Evolutionary conservation across 192 early-diverging fungal species (phyloP).

Genomic region (Backusella morwellensis): DNA sequence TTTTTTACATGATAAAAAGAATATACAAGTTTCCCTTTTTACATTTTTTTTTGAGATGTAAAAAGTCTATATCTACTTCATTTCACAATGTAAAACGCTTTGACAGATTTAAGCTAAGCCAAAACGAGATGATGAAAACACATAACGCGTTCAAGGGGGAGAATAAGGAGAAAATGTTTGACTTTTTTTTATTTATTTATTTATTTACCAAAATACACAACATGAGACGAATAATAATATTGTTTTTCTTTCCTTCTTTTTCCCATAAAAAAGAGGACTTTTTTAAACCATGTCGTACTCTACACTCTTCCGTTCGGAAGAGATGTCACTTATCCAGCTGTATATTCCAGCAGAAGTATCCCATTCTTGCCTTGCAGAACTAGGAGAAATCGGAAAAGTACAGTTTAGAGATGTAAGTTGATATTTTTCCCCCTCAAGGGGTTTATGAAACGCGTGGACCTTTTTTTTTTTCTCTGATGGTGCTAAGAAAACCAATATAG

Average conservation of each 20-base stretch:
- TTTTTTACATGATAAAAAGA: not conserved
- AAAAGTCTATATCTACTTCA: not conserved
- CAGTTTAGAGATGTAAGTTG: constrained; percentile 89
- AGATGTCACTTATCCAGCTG: constrained; percentile 93
- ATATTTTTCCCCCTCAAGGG: not conserved
- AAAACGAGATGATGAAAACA: not conserved
- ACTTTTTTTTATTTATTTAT: not conserved
- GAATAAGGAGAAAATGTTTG: not conserved
- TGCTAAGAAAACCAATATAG: constrained; percentile 38
- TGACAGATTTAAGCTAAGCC: not conserved
- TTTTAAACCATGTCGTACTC: constrained; percentile 38
- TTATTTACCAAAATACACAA: not conserved
- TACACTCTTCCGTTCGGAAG: constrained; percentile 86
- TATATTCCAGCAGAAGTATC: constrained; percentile 95
- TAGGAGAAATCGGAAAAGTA: constrained; percentile 91
- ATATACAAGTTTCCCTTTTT: not conserved
- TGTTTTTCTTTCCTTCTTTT: constrained; percentile 6
- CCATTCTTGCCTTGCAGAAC: constrained; percentile 85
- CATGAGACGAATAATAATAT: not conserved
- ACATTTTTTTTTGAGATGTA: not conserved
- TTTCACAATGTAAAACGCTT: not conserved
- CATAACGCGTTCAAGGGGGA: not conserved
- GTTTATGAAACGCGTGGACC: not conserved
- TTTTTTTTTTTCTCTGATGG: not conserved
- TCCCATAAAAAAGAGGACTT: not conserved